These are phyloP conservation scores for Phalaenopsis hybrid DNA, from an alignment of 116 monocot species.

Conservation along the genomic window DNA sequence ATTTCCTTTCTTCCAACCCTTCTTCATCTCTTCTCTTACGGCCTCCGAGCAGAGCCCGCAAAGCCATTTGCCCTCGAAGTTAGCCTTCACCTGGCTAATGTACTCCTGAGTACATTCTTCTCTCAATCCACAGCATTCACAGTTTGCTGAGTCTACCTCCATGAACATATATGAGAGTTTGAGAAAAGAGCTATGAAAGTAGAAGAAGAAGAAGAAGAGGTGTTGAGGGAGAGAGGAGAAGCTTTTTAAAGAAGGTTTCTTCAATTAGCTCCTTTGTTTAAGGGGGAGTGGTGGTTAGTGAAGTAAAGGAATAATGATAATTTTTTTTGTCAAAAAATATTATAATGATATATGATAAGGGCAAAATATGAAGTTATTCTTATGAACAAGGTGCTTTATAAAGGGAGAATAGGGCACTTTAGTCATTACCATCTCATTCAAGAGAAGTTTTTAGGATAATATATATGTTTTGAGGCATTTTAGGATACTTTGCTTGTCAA, in stretches of 20 bases:
- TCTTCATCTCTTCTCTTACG: constrained; percentile 36
- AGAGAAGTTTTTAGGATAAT: too few relatives aligned
- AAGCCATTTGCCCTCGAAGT: constrained; percentile 45
- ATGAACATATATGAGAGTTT: too few relatives aligned
- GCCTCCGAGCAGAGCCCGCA: constrained; percentile 62
- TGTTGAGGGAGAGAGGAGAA: background rate
- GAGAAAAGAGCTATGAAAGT: background rate
- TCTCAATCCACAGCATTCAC: constrained; percentile 45
- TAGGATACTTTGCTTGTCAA: too few relatives aligned
- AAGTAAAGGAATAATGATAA: background rate
- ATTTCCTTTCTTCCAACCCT: constrained; percentile 11
- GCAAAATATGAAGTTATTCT: too few relatives aligned
- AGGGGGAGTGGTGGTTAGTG: background rate
- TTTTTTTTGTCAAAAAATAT: too few relatives aligned
- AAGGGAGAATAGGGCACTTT: too few relatives aligned
- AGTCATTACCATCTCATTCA: too few relatives aligned
- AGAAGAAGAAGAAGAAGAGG: constrained; percentile 2
- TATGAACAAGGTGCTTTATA: too few relatives aligned
- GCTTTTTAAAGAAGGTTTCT: background rate
- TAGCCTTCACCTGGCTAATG: constrained; percentile 33
- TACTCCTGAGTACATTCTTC: constrained; percentile 62
- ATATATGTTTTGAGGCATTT: too few relatives aligned
- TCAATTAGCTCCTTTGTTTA: background rate
- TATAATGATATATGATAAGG: too few relatives aligned
- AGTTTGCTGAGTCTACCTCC: constrained; percentile 30